phyloP scores from a whole-genome alignment of 192 early-diverging fungal species.

The Backusella parvicylindrica region DNA sequence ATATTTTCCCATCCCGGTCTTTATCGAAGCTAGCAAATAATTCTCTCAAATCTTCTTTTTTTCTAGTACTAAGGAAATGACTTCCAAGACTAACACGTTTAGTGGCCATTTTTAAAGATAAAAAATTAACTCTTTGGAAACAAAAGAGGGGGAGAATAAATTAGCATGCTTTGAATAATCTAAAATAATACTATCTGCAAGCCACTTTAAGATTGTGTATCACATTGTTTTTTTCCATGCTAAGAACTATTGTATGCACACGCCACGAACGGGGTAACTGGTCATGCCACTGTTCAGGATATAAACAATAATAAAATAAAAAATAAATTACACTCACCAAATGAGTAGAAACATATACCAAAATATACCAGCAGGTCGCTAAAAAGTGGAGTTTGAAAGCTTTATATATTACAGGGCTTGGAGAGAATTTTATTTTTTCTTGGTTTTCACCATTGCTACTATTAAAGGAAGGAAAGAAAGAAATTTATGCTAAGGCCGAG shows the following conservation, averaged over 20 bases:
- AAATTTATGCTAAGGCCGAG: background rate
- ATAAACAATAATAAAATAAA: background rate
- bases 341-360: background rate
- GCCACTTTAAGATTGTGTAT: slow-evolving; percentile 2
- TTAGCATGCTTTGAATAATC: background rate
- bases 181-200: background rate
- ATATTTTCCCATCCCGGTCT: slow-evolving; percentile 40
- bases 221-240: background rate
- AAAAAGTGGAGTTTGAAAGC: no score
- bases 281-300: background rate
- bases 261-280: background rate
- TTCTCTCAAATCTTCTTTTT: slow-evolving; percentile 28
- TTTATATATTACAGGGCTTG: no score
- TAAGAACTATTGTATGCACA: background rate
- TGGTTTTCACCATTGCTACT: background rate
- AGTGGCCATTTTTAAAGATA: background rate
- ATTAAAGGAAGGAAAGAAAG: background rate
- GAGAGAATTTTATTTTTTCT: background rate
- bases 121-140: background rate
- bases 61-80: slow-evolving; percentile 21
- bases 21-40: slow-evolving; percentile 48
- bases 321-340: background rate
- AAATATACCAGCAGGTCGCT: background rate
- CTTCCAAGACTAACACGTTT: slow-evolving; percentile 21
- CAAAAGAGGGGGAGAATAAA: background rate